Evolutionary conservation across 352 stramenopile species (phyloP), one percentile per base, ranked within the genome.

Genomic region (Phytophthora ohioensis): DNA sequence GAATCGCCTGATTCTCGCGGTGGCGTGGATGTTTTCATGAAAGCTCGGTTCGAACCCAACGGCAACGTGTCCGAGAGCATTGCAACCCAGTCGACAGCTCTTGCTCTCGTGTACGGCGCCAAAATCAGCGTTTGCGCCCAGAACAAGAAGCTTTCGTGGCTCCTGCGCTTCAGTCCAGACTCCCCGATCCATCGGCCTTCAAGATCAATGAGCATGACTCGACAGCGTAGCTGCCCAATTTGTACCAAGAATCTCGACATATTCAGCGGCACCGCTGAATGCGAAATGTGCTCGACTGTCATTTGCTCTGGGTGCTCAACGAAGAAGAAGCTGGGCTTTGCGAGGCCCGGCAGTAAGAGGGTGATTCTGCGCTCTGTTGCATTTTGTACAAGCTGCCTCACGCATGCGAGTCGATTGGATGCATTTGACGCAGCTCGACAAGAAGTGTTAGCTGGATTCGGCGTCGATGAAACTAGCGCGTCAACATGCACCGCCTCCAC

Each of bases 131-230:
- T 77, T 15, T 79, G 72, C 35, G 74, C 79, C 6, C 63, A 78
- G 39, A 80, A 76, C 64, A 84, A 84, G 61, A 84, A 84, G 55
- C 65, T 87, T 34, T 57, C 63, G 64, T 75, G 74, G 65, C 47
- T 87, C 30, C 32, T 81, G 21, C 75, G 73, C 45, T 73, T 56
- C 30, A 64, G 52, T 49, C 49, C 57, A 30, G 57, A 65, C 34
- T 63, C 52, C 10, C 51, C 55, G 1, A 52, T 46, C 12, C 63
- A 63, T n/a, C 56, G 47, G 10, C 43, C 63, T n/a, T 48, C 62
- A 38, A 46, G 39, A 49, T 58, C 67, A n/a, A 63, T 35, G 30
- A 61, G 53, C 9, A 64, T 71, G 17, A 43, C 42, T 31, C 56
- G 67, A 31, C 47, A 71, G 13, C 61, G 67, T 36, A 63, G 56